Percentiles rank a stretch among this genome's conserved stretches.
Conservation (phyloP, 257 asterid genomes). For the Cruciata laevipes region DNA sequence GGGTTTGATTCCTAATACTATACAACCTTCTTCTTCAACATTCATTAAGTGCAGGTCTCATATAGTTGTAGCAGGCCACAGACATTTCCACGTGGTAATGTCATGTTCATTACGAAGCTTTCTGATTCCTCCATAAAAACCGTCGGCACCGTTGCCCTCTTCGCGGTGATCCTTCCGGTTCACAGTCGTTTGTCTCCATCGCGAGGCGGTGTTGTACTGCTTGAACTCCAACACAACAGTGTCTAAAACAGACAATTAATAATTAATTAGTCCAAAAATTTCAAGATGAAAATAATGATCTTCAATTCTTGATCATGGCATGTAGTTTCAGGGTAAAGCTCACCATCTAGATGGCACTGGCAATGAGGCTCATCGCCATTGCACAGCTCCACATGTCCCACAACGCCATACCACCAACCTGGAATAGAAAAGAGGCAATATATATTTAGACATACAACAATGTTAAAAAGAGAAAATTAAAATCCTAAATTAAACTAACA, state of each 20-base stretch:
- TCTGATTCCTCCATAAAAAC: constrained; percentile 83
- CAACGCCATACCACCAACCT: constrained; percentile 99
- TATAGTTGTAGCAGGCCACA: constrained; percentile 49
- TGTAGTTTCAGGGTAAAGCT: background rate
- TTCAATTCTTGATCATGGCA: too few species aligned
- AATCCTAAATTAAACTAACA: background rate
- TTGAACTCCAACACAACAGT: constrained; percentile 68
- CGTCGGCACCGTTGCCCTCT: constrained; percentile 58
- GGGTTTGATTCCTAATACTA: background rate
- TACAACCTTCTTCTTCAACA: constrained; percentile 26
- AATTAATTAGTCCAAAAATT: too few species aligned
- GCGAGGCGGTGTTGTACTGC: constrained; percentile 53
- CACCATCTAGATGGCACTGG: constrained; percentile 63
- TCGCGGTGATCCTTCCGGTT: constrained; percentile 55
- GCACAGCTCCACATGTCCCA: constrained; percentile 83
- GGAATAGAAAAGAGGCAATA: constrained; percentile 19
- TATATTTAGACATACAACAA: constrained; percentile 4
- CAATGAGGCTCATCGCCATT: constrained; percentile 42
- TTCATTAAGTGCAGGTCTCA: background rate
- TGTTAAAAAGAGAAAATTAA: background rate
- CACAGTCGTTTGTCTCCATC: constrained; percentile 56
- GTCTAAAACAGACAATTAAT: constrained; percentile 29
- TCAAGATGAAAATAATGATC: too few species aligned
- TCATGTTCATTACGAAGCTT: constrained; percentile 51
- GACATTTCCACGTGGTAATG: constrained; percentile 52